Evolutionary conservation across 352 stramenopile species (phyloP), one percentile per base, ranked within the genome.

Genomic region (Globisporangium canariense): DNA sequence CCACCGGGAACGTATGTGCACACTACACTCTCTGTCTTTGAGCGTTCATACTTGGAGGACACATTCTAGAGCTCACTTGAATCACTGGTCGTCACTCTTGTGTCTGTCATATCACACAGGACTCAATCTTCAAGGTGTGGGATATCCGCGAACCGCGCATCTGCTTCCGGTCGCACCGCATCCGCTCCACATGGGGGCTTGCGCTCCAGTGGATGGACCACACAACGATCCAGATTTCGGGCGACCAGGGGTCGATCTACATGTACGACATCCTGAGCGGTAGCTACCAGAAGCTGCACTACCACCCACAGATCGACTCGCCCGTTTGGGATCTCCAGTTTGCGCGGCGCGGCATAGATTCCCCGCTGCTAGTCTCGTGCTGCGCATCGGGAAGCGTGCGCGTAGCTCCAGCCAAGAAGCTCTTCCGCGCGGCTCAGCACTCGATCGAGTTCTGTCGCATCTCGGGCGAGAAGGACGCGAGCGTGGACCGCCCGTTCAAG

Each of bases 41-140:
- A 7, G n/a, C 40, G 13, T 46, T 6, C 40, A 14, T n/a, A 6
- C 10, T 5, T 38, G 11, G 13, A 46, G 40, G 13, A 46, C 13
- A 46, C 13, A 7, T 3, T n/a, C 4, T 20, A 46, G 40, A 14
- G 40, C 40, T 46, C 40, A 46, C 13, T 14, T 16, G 5, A 46
- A 6, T 16, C 40, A n/a, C 40, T 46, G 4, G 7, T n/a, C n/a
- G n/a, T n/a, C n/a, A n/a, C n/a, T 46, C 40, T 46, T 46, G 8
- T 43, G 38, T 57, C n/a, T 34, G 16, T 60, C 47, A 22, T 16
- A 63, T 52, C 40, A 8, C 57, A 3, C 40, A 95, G 86, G 87
- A 96, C 67, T 91, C 83, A 2, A 55, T 86, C 14, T 89, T 96
- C 58, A 93, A 93, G 41, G 67, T 96, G 13, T 96, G 87, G 87